Percentiles rank a stretch among this genome's conserved stretches.
phyloP scores from a whole-genome alignment of 169 alveolate genomes.

The Babesia gibsoni region DNA sequence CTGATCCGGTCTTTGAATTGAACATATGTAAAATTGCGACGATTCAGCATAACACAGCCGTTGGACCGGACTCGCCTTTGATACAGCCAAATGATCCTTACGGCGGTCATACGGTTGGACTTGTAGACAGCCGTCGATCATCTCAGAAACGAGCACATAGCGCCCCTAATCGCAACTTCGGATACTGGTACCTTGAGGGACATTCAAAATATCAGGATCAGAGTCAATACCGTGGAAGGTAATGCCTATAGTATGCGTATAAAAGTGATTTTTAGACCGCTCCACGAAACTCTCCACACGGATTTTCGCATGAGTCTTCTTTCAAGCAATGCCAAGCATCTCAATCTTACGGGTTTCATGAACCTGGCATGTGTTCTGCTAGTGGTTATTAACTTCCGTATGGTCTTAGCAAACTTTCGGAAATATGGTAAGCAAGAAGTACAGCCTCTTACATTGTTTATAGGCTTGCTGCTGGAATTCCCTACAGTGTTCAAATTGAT shows the following conservation, averaged over 20 bases:
- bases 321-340: constrained; percentile 70
- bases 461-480: constrained; percentile 67
- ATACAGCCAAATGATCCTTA: too few species aligned
- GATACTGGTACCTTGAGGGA: constrained; percentile 1
- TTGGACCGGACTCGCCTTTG: too few species aligned
- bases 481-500: constrained; percentile 65
- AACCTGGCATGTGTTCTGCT: constrained; percentile 81
- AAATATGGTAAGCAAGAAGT: constrained; percentile 75
- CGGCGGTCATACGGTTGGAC: too few species aligned
- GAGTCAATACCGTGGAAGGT: constrained; percentile 51
- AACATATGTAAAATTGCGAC: too few species aligned
- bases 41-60: too few species aligned
- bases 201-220: constrained; percentile 4
- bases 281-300: constrained; percentile 74
- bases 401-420: constrained; percentile 82
- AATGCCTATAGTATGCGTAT: background rate
- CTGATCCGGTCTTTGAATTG: too few species aligned
- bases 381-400: constrained; percentile 81
- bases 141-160: constrained; percentile 49
- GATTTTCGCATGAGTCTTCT: constrained; percentile 71
- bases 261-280: constrained; percentile 61
- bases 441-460: background rate
- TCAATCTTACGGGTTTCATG: constrained; percentile 82
- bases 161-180: constrained; percentile 58
- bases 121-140: background rate